These are phyloP conservation scores for Ceratobasidium papillatum DNA, from an alignment of 1,284 basidiomycete genomes.

Conservation along the genomic window DNA sequence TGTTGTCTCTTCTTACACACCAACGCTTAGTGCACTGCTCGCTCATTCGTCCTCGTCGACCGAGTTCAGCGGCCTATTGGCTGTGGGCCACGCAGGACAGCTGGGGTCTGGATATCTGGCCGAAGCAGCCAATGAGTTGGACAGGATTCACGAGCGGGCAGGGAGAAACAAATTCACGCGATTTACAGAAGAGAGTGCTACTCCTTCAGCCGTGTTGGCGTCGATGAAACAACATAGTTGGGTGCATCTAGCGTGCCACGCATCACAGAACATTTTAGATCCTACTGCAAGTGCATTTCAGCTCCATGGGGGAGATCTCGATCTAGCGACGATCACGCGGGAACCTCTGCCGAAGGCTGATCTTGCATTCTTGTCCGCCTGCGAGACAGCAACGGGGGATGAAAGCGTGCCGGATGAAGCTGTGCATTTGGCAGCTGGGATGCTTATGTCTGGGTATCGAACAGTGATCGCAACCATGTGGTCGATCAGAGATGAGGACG, in stretches of 20 bases:
- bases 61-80: background rate
- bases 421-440: background rate
- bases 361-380: background rate
- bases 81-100: background rate
- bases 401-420: background rate
- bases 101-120: background rate
- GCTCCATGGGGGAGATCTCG: background rate
- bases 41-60: background rate
- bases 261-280: background rate
- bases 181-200: background rate
- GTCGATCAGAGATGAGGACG: constrained; percentile 32
- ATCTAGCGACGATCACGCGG: background rate
- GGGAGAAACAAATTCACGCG: background rate
- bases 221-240: background rate
- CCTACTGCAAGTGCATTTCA: background rate
- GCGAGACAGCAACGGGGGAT: background rate
- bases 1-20: background rate
- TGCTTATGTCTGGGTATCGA: constrained; percentile 10
- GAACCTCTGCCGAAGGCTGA: background rate
- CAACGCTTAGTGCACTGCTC: background rate
- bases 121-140: background rate
- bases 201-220: background rate
- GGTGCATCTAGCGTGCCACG: background rate
- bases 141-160: background rate
- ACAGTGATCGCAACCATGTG: constrained; percentile 8